Percentiles rank a stretch among this genome's conserved stretches.
Evolutionary conservation across 148 eudicot species (phyloP).

Genomic region (Euryodendron excelsum): DNA sequence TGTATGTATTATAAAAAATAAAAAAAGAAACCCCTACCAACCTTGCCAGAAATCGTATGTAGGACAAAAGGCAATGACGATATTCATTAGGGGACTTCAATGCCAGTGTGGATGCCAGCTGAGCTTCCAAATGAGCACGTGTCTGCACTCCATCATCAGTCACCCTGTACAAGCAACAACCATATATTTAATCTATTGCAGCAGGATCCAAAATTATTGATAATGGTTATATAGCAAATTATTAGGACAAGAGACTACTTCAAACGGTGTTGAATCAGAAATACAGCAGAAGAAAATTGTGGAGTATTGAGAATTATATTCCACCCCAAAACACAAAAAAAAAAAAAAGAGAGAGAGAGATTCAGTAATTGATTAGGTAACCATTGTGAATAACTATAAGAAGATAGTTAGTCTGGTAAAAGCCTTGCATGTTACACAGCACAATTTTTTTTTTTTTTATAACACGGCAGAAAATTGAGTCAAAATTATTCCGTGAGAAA

Average conservation of each 20-base stretch:
- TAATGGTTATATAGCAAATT: background rate
- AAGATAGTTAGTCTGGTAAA: background rate
- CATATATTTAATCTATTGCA: background rate
- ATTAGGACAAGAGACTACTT: background rate
- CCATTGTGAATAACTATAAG: background rate
- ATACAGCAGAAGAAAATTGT: background rate
- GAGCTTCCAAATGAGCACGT: conserved; percentile 91
- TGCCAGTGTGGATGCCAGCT: conserved; percentile 86
- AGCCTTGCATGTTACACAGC: background rate
- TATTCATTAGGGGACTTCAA: conserved; percentile 85
- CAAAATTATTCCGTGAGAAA: background rate
- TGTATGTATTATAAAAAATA: background rate
- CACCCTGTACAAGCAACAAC: conserved; percentile 47
- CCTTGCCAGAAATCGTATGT: conserved; percentile 87
- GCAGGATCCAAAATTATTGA: background rate
- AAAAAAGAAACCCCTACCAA: conserved; percentile 23
- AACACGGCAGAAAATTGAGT: background rate
- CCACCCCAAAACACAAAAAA: background rate
- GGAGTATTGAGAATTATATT: background rate
- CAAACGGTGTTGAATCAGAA: background rate
- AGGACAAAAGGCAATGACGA: conserved; percentile 88
- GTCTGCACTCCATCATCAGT: conserved; percentile 98
- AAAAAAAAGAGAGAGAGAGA: background rate
- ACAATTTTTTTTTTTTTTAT: too few relatives aligned
- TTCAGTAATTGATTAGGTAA: background rate